Conservation (phyloP, 2,329 filamentous ascomycete genomes). For the Kalmusia sp. region DNA sequence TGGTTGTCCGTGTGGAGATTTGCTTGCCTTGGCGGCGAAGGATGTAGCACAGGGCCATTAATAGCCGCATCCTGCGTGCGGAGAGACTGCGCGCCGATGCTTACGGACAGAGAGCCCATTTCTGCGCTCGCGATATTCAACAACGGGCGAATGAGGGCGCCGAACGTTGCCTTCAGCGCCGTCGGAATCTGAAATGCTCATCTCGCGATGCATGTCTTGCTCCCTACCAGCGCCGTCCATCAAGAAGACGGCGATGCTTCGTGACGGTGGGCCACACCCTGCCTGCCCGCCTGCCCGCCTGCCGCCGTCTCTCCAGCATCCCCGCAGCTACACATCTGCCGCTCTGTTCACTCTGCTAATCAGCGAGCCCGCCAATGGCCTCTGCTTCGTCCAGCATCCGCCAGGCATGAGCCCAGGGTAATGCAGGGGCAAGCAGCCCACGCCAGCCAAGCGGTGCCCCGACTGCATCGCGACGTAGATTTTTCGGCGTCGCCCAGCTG, state of each 20-base stretch:
- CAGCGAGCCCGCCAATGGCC: conserved; percentile 25
- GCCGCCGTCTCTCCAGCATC: background rate
- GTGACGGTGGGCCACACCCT: no score
- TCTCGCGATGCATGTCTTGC: conserved; percentile 8
- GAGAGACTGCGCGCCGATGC: conserved; percentile 42
- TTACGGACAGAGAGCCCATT: conserved; percentile 26
- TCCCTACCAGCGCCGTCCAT: conserved; percentile 4
- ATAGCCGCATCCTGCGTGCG: conserved; percentile 30
- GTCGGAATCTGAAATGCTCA: conserved; percentile 16
- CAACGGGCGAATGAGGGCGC: conserved; percentile 30
- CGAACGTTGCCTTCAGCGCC: conserved; percentile 15
- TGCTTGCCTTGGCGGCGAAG: conserved; percentile 27
- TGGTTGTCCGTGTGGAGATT: conserved; percentile 44
- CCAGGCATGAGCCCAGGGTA: conserved; percentile 18
- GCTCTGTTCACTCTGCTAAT: conserved; percentile 21
- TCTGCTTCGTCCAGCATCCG: conserved; percentile 11
- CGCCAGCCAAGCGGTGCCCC: conserved; percentile 10
- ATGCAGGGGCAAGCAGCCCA: conserved; percentile 23
- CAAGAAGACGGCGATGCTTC: background rate
- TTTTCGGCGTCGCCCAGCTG: conserved; percentile 8
- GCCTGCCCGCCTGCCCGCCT: no score
- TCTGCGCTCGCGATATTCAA: conserved; percentile 26
- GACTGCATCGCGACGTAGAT: conserved; percentile 11
- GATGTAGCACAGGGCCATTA: conserved; percentile 27
- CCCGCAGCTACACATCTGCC: conserved; percentile 28